Base-by-base conservation (phyloP, 1,284 basidiomycete species). In the Melampsora larici-populina region DNA sequence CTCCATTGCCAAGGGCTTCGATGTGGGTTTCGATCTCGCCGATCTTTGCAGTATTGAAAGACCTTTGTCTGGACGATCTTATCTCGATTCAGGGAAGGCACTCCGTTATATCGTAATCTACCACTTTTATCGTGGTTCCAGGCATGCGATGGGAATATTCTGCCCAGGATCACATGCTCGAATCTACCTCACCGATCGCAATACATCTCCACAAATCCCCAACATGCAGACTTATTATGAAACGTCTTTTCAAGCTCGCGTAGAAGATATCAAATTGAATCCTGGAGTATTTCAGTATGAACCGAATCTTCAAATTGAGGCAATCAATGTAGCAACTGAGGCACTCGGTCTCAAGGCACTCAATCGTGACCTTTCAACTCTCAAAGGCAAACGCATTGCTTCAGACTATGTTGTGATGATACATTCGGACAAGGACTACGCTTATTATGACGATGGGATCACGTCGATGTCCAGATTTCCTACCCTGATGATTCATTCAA, bases 71-170 rank as follows among this genome's bases (percentile, higher is more conserved):
- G 88, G 89, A 62, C 88, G 89, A 78, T 86, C 86, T 49, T 99
- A 98, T 83, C 88, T 98, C 33, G 87, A 91, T 79, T 87, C 89
- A 68, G 93, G 92, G 1, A 86, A 86, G 79, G 87, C 87, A n/a
- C 86, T 90, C 60, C 92, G 92, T 80, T 92, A 93, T 84, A 87
- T 96, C 77, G 92, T 97, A 85, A 87, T 99, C n/a, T 98, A 94
- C 83, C 96, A 99, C 63, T 88, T 93, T 15, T 87, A 88, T 51
- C 90, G 87, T 72, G 89, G 90, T 8, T 87, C 89, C 1, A 88
- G 97, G 18, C 94, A 99, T 81, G 89, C 97, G n/a, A 92, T 97
- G 81, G 92, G 91, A 0, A 86, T 98, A 18, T 96, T 99, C 86
- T 86, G 90, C 62, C 92, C 92, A 0, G 86, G 84, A n/a, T 89